phyloP scores from a whole-genome alignment of 148 eudicot species.

The Camellia sinensis region DNA sequence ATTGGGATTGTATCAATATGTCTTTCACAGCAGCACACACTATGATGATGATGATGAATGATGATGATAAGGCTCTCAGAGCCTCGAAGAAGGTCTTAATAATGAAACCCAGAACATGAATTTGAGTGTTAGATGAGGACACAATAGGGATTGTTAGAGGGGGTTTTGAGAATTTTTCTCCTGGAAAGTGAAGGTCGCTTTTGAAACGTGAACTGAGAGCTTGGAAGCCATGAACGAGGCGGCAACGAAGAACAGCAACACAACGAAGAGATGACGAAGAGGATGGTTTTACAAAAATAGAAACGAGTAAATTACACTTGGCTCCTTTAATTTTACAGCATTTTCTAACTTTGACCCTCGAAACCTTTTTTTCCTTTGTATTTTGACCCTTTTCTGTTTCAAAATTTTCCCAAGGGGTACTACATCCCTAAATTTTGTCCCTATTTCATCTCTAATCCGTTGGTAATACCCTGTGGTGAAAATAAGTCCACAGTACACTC shows the following conservation, averaged over 20 bases:
- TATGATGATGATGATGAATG: constrained; percentile 27
- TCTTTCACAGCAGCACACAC: constrained; percentile 44
- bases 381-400: no score
- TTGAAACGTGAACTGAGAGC: constrained; percentile 41
- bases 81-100: constrained; percentile 2
- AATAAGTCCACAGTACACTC: no score
- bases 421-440: no score
- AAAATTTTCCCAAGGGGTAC: no score
- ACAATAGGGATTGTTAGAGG: constrained; percentile 25
- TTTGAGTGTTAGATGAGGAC: constrained; percentile 2
- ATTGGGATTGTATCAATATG: constrained; percentile 35
- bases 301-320: no score
- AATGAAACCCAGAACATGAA: constrained; percentile 8
- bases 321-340: no score
- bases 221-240: constrained; percentile 43
- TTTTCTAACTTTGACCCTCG: no score
- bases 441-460: no score
- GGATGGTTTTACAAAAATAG: background rate
- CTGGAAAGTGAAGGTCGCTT: constrained; percentile 25
- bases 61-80: constrained; percentile 2
- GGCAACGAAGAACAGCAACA: background rate
- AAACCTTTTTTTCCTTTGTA: no score
- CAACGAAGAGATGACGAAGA: background rate
- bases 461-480: no score
- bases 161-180: constrained; percentile 14